Base-by-base conservation (phyloP, 441 rosid genomes). In the Erodium moschatum region DNA sequence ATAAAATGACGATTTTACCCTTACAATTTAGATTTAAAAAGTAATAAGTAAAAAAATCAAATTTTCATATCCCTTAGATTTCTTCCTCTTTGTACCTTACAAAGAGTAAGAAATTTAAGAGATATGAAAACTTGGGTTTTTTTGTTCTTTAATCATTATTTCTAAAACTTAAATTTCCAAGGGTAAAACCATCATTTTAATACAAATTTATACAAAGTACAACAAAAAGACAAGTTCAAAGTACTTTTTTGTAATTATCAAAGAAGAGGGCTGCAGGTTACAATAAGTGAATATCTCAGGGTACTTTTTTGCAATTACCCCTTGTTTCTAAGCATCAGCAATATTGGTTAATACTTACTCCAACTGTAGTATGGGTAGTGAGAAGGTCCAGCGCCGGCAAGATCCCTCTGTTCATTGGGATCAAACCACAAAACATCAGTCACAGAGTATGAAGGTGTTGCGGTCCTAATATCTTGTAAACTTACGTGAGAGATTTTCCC, bases 401-500 rank as follows among this genome's bases (percentile, higher is more conserved):
- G 79, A 92, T 80, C 72, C 98, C 99, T 60, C 99, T 95, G 93
- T 77, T 67, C 75, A 78, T 69, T 69, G 81, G 61, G 67, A 78
- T 72, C 48, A 77, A 44, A 67, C 12, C 42, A 63, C 21, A 69
- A 75, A 68, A 73, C 70, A 74, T 67, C 66, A 78, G 73, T 31
- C 54, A 52, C 27, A 68, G 68, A 70, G 66, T 19, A 11, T 12
- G 12, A 44, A 44, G 50, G 3, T 44, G n/a, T 44, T 11, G 1
- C 50, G 4, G 12, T 44, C 12, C 13, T 42, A 44, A 44, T 44
- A 44, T 35, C 40, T 3, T 35, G 40, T 35, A 70, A 71, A 80
- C 84, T 87, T 89, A 95, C 99, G 97, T 79, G 69, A 95, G 92
- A 62, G 99, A 92, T 70, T 90, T 92, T 69, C 99, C 99, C 83